Evolutionary conservation across 1,284 basidiomycete genomes (phyloP).

Genomic region (Microbotryum silenes-acaulis): DNA sequence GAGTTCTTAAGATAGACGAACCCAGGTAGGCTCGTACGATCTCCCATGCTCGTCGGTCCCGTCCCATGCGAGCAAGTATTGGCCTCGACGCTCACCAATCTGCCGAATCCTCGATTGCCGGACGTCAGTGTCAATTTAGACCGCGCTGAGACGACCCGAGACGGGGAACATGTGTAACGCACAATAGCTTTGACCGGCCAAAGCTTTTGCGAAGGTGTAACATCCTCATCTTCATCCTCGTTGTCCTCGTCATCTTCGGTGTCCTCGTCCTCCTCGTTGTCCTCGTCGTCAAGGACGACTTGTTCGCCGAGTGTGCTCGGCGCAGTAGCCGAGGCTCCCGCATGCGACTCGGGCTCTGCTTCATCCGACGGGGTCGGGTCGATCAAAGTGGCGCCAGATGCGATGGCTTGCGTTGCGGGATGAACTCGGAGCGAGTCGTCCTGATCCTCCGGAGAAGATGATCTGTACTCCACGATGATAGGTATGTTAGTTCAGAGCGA

Average conservation of each 20-base stretch:
- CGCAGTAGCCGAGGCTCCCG: too few relatives aligned
- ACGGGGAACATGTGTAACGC: neutral
- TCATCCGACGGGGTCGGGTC: too few relatives aligned
- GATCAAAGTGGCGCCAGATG: too few relatives aligned
- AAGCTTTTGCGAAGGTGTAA: constrained; percentile 8
- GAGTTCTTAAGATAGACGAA: neutral
- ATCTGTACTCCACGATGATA: too few relatives aligned
- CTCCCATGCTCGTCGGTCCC: constrained; percentile 16
- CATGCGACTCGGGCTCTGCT: too few relatives aligned
- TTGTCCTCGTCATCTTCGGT: neutral
- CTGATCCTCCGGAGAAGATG: neutral
- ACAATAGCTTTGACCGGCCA: constrained; percentile 22
- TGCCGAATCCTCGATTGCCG: neutral
- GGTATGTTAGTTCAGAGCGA: too few relatives aligned
- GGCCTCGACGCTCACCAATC: constrained; percentile 8
- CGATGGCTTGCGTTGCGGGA: constrained; percentile 9
- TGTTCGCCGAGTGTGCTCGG: too few relatives aligned
- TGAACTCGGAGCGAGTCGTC: constrained; percentile 18
- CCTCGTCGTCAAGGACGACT: neutral
- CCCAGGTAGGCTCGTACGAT: constrained; percentile 21
- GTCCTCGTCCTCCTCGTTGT: neutral
- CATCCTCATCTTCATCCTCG: neutral
- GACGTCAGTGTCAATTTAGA: neutral
- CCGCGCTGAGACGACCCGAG: too few relatives aligned
- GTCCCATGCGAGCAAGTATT: constrained; percentile 22